Evolutionary conservation across 2,329 filamentous ascomycete species (phyloP), one percentile per base, ranked within the genome.

Genomic region (Bipolaris gigantea): DNA sequence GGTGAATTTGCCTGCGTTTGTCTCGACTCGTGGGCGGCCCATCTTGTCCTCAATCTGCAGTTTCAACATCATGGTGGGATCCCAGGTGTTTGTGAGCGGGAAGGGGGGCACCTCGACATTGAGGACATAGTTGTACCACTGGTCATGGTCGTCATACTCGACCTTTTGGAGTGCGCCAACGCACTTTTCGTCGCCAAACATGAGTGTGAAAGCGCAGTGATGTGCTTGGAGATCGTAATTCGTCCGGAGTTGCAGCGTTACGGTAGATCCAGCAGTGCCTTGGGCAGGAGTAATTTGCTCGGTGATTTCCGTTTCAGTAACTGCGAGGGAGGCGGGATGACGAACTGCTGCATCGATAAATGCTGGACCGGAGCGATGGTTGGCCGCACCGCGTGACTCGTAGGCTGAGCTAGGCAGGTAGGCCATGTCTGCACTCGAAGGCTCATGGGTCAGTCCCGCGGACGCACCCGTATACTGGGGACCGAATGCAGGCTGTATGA

Each of bases 101-200:
- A 85, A 84, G 2, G 81, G 81, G 42, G 92, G 92, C 30, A 88
- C 89, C 52, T 90, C 86, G 36, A 86, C 85, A 41, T 83, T 85
- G 63, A 96, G 80, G 27, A 83, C 82, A 74, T 94, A 96, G 58
- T 87, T 83, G 71, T 84, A 89, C 50, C 76, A 78, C 18, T 84
- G 83, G 60, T 83, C 76, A 79, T 84, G 83, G 61, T 83, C 76
- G 79, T 84, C 62, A 75, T 80, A 70, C 77, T 76, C 78, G 77
- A 80, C 70, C 69, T 87, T 87, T 41, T 84, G 81, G 21, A 92
- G 80, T 51, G 86, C 82, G 53, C 86, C 86, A 50, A 84, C 80
- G 73, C 86, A 88, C 72, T 87, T 86, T 65, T 89, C 85, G n/a
- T 83, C 81, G n/a, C 90, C 91, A 74, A 96, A 95, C 42, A 87